Evolutionary conservation across 352 stramenopile species (phyloP).

Genomic region (Phytopythium oedochilum): DNA sequence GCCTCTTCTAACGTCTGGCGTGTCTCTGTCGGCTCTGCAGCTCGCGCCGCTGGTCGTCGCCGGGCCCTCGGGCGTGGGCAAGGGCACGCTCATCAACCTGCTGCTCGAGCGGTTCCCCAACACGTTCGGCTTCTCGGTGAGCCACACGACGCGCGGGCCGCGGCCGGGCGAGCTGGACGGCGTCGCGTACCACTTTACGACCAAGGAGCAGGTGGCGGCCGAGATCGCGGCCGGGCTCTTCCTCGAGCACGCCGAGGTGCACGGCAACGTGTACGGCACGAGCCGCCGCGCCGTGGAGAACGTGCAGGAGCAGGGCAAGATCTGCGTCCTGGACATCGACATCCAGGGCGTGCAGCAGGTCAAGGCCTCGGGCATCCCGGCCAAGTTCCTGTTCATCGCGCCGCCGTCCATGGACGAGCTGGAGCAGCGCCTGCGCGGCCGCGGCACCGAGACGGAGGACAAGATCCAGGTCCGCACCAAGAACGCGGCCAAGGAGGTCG

Average conservation of each 20-base stretch:
- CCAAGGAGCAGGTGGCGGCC: slow-evolving; percentile 90
- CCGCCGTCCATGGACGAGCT: slow-evolving; percentile 94
- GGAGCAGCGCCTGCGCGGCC: slow-evolving; percentile 92
- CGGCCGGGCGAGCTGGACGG: slow-evolving; percentile 94
- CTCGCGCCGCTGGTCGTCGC: slow-evolving; percentile 88
- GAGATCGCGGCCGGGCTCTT: slow-evolving; percentile 95
- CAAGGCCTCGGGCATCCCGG: slow-evolving; percentile 79
- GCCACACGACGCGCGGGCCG: slow-evolving; percentile 95
- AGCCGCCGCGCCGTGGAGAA: slow-evolving; percentile 89
- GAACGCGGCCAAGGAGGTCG: slow-evolving; percentile 93
- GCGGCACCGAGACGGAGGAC: slow-evolving; percentile 96
- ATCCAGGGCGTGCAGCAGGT: slow-evolving; percentile 96
- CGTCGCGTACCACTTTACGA: slow-evolving; percentile 96
- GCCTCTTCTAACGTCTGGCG: background rate
- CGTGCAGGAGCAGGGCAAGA: slow-evolving; percentile 92
- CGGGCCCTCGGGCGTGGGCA: slow-evolving; percentile 90
- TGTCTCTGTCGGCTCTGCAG: slow-evolving; percentile 13
- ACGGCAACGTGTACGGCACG: slow-evolving; percentile 98
- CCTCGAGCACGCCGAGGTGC: slow-evolving; percentile 96
- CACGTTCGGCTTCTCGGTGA: slow-evolving; percentile 96
- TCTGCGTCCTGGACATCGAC: slow-evolving; percentile 99
- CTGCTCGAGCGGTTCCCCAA: slow-evolving; percentile 82
- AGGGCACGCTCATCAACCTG: slow-evolving; percentile 95
- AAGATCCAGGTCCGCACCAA: slow-evolving; percentile 91
- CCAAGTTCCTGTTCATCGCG: slow-evolving; percentile 96